These are phyloP conservation scores for Malus fusca DNA, from an alignment of 306 rosid species.

Conservation along the genomic window DNA sequence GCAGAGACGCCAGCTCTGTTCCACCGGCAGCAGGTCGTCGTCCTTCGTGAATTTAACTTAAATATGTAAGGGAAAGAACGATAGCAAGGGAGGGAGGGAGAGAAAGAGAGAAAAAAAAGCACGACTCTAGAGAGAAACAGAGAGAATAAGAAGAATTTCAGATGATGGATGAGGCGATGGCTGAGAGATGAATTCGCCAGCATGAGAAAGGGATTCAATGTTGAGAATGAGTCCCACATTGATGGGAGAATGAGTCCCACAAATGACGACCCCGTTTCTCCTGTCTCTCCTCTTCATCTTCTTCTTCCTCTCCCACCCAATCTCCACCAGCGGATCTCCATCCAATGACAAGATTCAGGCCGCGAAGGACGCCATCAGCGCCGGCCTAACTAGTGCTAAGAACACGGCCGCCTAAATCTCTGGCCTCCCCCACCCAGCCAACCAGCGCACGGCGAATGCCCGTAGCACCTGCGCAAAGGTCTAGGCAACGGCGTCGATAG, in stretches of 20 bases:
- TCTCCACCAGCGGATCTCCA: slow-evolving; percentile 1
- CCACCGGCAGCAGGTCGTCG: background rate
- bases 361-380: slow-evolving; percentile 64
- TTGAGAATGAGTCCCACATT: no score
- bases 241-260: no score
- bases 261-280: background rate
- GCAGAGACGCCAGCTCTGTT: slow-evolving; percentile 57
- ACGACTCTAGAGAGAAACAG: no score
- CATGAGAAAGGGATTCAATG: no score
- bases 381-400: slow-evolving; percentile 50
- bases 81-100: no score
- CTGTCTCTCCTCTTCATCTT: background rate
- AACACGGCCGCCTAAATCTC: slow-evolving; percentile 42
- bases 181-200: no score
- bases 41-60: no score
- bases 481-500: slow-evolving; percentile 68
- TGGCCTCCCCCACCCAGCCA: slow-evolving; percentile 43
- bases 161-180: no score
- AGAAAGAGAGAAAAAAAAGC: no score
- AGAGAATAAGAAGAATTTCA: no score
- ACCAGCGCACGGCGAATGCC: slow-evolving; percentile 43
- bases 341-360: slow-evolving; percentile 38
- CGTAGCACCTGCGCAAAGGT: slow-evolving; percentile 66
- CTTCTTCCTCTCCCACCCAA: background rate
- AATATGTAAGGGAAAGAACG: no score